A percentile compares a stretch with the other conserved stretches of the same genome.
Evolutionary conservation across 192 early-diverging fungal species (phyloP).

Genomic region (Entomortierella parvispora): DNA sequence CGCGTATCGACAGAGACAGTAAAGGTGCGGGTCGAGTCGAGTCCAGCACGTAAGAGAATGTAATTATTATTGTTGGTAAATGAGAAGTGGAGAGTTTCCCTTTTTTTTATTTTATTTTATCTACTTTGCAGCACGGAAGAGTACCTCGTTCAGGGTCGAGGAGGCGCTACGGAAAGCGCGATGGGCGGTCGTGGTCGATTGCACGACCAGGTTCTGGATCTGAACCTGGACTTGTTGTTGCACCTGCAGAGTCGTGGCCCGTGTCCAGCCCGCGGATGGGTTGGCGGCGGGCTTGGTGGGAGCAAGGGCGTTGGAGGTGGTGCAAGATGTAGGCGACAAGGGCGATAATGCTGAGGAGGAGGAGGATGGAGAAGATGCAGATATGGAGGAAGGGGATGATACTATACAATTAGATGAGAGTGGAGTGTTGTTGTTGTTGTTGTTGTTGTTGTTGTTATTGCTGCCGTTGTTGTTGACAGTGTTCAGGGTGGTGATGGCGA

Average conservation of each 20-base stretch:
- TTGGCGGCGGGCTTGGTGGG: background rate
- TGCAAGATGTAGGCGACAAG: background rate
- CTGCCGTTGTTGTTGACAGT: background rate
- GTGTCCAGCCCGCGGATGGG: slow-evolving; percentile 19
- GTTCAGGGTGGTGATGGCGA: background rate
- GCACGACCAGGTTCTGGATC: slow-evolving; percentile 26
- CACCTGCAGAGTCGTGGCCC: background rate
- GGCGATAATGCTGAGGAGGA: slow-evolving; percentile 10
- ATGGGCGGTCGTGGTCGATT: slow-evolving; percentile 33
- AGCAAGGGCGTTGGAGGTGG: background rate
- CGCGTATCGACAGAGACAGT: too few relatives aligned
- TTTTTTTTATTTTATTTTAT: background rate
- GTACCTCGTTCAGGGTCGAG: slow-evolving; percentile 33
- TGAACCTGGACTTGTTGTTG: slow-evolving; percentile 36
- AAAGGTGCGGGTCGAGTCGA: too few relatives aligned
- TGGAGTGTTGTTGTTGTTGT: background rate
- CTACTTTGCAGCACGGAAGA: slow-evolving; percentile 30
- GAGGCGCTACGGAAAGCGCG: slow-evolving; percentile 29
- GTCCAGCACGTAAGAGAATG: too few relatives aligned
- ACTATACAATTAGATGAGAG: background rate
- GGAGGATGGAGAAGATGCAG: slow-evolving; percentile 4
- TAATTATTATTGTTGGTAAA: too few relatives aligned
- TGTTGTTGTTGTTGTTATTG: background rate
- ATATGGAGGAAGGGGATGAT: background rate
- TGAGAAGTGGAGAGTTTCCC: too few relatives aligned